Conservation (phyloP, 306 rosid genomes). For the Gillenia trifoliata region DNA sequence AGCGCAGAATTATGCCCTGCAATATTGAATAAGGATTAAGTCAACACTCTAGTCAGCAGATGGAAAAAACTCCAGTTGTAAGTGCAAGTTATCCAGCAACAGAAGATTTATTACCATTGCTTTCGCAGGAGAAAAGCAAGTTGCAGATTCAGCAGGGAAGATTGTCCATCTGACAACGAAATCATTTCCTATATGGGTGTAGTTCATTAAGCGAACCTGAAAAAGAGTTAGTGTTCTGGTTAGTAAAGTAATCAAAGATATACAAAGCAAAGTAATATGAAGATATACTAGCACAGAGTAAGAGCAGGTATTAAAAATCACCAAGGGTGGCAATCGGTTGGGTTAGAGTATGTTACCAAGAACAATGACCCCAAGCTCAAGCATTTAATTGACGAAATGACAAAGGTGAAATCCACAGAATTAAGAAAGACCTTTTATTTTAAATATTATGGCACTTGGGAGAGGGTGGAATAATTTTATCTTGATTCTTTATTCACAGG, state of each 20-base stretch:
- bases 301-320: not conserved
- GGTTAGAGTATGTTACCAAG: not conserved
- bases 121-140: slow-evolving; percentile 25
- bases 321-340: not conserved
- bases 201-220: slow-evolving; percentile 40
- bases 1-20: slow-evolving; percentile 32
- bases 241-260: not conserved
- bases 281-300: not conserved
- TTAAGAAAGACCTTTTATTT: not conserved
- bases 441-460: not conserved
- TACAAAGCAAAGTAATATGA: not conserved
- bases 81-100: not conserved
- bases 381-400: not conserved
- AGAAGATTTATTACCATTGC: slow-evolving; percentile 31
- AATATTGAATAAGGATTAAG: not conserved
- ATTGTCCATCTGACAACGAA: slow-evolving; percentile 30
- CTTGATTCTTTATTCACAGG: not conserved
- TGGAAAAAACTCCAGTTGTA: not conserved
- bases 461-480: not conserved
- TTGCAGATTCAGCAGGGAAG: slow-evolving; percentile 29
- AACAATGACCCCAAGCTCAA: not conserved
- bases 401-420: not conserved
- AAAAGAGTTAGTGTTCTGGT: not conserved
- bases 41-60: not conserved
- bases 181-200: slow-evolving; percentile 23